Base-by-base conservation (phyloP, 1,284 basidiomycete genomes). In the Tausonia pullulans region DNA sequence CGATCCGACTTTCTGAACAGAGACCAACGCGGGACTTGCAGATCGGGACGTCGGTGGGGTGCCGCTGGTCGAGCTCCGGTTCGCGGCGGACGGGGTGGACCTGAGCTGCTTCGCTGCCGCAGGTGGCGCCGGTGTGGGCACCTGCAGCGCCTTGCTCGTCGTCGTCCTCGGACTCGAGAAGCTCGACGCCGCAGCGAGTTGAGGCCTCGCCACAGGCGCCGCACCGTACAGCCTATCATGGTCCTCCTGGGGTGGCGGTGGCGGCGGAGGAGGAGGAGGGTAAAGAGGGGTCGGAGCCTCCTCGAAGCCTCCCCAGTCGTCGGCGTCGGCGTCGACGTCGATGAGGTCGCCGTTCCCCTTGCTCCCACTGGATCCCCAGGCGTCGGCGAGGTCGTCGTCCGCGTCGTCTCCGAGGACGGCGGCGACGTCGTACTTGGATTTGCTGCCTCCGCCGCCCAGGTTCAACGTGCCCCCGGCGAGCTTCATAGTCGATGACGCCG, bases 311-410 rank as follows among this genome's bases (percentile, higher is more conserved):
- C 90, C 87, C 93, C 93, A 96, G 73, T 96, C 93, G 71, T 87
- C 92, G 46, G 85, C 82, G 70, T 96, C 91, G 0, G 88, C 90
- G 72, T 92, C 86, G 8, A 96, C 84, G 70, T 96, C 91, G 74
- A 95, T 94, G 63, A 95, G 75, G 74, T 95, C 88, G 43, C 83
- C 84, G 72, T 52, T 41, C 40, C 76, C 77, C 16, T 67, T 77
- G 27, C 27, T 27, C 27, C 27, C 27, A 27, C 27, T 27, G 27
- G 27, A 27, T 4, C 84, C 86, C 85, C 87, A 90, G 0, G 83
- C 81, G 71, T 85, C 84, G 5, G 71, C 74, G 9, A 73, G 70
- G 11, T 72, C 72, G 27, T 75, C 78, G 4, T 79, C 78, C 50
- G 72, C 75, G 49, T 76, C 78, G 58, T 78, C 78, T 44, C 79